phyloP scores from a whole-genome alignment of 805 yeast genomes.

The Cyberlindnera subsufficiens region DNA sequence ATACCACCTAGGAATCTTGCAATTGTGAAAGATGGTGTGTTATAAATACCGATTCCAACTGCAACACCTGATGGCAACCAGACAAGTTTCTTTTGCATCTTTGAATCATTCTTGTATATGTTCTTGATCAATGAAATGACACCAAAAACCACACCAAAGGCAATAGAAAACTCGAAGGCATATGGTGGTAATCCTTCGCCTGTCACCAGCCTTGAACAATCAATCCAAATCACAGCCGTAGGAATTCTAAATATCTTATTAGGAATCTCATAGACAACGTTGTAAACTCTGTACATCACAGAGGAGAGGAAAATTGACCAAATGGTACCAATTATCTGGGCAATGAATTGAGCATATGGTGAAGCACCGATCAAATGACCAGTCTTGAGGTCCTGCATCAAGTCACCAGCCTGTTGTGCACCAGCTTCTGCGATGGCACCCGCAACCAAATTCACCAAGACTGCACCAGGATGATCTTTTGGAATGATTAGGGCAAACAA shows the following conservation, averaged over 20 bases:
- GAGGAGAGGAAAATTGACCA: slow-evolving; percentile 81
- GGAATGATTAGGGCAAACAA: slow-evolving; percentile 82
- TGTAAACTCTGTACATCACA: slow-evolving; percentile 77
- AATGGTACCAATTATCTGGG: slow-evolving; percentile 82
- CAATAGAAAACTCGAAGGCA: slow-evolving; percentile 54
- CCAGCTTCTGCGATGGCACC: slow-evolving; percentile 99
- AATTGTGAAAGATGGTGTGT: slow-evolving; percentile 86
- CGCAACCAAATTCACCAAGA: slow-evolving; percentile 80
- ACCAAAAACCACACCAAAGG: slow-evolving; percentile 66
- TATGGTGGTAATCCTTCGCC: slow-evolving; percentile 86
- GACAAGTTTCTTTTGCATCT: slow-evolving; percentile 34
- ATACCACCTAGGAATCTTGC: slow-evolving; percentile 92
- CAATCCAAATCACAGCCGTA: slow-evolving; percentile 95
- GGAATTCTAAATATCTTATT: slow-evolving; percentile 80
- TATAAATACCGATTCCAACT: slow-evolving; percentile 94
- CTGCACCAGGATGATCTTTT: slow-evolving; percentile 66
- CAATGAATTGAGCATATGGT: slow-evolving; percentile 85
- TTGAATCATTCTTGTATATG: slow-evolving; percentile 35
- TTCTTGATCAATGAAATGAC: slow-evolving; percentile 60
- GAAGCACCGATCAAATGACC: slow-evolving; percentile 91
- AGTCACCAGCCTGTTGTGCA: slow-evolving; percentile 97
- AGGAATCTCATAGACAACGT: slow-evolving; percentile 79
- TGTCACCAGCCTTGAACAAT: slow-evolving; percentile 87
- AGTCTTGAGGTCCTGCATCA: slow-evolving; percentile 95
- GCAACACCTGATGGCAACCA: slow-evolving; percentile 94